Base-by-base conservation (phyloP, 441 rosid species). In the Jatropha podagrica region DNA sequence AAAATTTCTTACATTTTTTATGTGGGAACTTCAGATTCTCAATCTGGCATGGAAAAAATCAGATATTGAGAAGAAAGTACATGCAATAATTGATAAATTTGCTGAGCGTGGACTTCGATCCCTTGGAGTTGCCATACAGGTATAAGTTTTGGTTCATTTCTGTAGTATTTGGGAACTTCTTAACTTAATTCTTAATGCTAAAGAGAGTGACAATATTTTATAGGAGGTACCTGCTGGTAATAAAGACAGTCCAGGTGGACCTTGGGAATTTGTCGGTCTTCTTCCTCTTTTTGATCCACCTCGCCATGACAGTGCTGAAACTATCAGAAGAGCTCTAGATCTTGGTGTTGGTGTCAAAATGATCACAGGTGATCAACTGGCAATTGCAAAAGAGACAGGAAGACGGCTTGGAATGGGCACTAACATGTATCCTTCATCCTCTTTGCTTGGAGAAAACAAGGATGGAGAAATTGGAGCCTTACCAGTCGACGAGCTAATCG, bases 351-450 rank as follows among this genome's bases (percentile, higher is more conserved):
- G 94, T 67, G 98, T 95, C 69, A 95, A 95, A 89, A 95, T 95
- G 99, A 95, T 95, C 61, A 95, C 99, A 0, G 97, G 98, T 76
- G 99, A 95, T 80, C 98, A 95, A 74, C 92, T 95, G 62, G 99
- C 99, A 49, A 95, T 95, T 74, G 99, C 88, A 71, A 95, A 93
- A 86, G 99, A 95, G 82, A 95, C 99, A 2, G 98, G 97, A 44
- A 92, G 98, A 66, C 87, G 99, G 69, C 97, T 95, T 61, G 99
- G 99, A 77, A 95, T 95, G 99, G 99, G 98, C 81, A 88, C 98
- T 74, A 95, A 95, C 81, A 93, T 95, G 97, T 93, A 95, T 81
- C 99, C 98, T 1, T 92, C 99, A 68, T 88, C 95, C 67, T 82
- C 97, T 79, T 90, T 95, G 80, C 95, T 95, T 61, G 95, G 95